Evolutionary conservation across 2,329 filamentous ascomycete genomes (phyloP), one percentile per base, ranked within the genome.

Genomic region (Claviceps paspali): DNA sequence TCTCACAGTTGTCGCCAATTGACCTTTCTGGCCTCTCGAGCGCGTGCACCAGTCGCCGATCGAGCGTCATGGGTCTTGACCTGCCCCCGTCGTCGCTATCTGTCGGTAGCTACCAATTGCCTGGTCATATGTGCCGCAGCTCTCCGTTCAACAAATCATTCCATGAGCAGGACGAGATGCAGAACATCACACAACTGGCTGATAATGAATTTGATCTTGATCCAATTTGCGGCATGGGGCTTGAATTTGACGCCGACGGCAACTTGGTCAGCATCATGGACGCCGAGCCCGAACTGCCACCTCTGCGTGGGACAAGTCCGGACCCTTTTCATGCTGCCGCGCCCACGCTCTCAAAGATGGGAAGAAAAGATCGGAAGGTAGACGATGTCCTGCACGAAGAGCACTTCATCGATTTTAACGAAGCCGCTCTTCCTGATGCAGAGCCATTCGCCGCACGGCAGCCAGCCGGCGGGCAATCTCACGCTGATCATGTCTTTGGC

Each of bases 211-310:
- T 62, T 21, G 55, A 53, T 7, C 47, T 63, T 19, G 55, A 53
- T 7, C 47, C 52, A 5, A 45, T 61, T 15, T 53, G 53, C 0
- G 61, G 63, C 19, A 57, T 66, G 45, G 62, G 61, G 2, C 54
- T 73, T 19, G 59, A 63, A n/a, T 64, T 73, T 36, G 68, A 71
- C 41, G 61, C 54, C 18, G 52, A 70, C 8, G 69, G 69, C 27
- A 70, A 70, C 40, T 49, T 72, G 26, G 45, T 67, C 29, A 56
- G 57, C 18, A 44, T 61, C 3, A 41, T 53, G 10, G 62, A 66
- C 12, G 49, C 60, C 14, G 63, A 67, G 32, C 54, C 54, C 15
- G 61, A 66, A 26, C 51, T 72, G 23, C 67, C 67, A 24, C 50
- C 50, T 14, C 50, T 67, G 34, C 40, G 30, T 14, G 23, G 18